phyloP scores from a whole-genome alignment of 2,329 filamentous ascomycete genomes.

The Didymella keratinophila region DNA sequence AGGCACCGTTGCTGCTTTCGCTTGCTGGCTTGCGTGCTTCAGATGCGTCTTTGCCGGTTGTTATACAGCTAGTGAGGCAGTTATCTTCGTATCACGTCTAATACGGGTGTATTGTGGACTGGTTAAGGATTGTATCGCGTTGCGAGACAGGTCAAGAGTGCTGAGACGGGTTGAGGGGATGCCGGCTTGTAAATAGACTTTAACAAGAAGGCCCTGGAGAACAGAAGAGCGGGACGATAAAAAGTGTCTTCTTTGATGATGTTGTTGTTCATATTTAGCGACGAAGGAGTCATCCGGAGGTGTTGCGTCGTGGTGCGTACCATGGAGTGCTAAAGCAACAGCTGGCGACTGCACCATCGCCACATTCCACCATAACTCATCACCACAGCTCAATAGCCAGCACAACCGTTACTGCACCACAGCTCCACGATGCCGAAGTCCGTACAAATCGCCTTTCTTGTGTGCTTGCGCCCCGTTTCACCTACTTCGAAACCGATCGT shows the following conservation, averaged over 20 bases:
- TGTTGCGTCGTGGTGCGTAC: background rate
- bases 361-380: background rate
- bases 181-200: background rate
- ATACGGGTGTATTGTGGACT: background rate
- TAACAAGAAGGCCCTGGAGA: background rate
- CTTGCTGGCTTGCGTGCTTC: background rate
- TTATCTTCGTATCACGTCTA: background rate
- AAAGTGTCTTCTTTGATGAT: background rate
- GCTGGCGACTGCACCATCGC: background rate
- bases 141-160: conserved; percentile 10
- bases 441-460: background rate
- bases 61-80: conserved; percentile 6
- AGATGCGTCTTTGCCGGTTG: background rate
- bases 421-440: background rate
- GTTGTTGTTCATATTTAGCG: background rate
- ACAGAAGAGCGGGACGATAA: background rate
- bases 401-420: background rate
- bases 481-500: conserved; percentile 18
- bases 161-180: conserved; percentile 8
- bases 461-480: conserved; percentile 15
- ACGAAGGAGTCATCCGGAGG: background rate
- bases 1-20: background rate
- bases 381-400: background rate
- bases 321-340: background rate
- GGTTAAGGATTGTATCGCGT: background rate